These are phyloP conservation scores for Toxicodendron radicans DNA, from an alignment of 345 rosid genomes.

Conservation along the genomic window DNA sequence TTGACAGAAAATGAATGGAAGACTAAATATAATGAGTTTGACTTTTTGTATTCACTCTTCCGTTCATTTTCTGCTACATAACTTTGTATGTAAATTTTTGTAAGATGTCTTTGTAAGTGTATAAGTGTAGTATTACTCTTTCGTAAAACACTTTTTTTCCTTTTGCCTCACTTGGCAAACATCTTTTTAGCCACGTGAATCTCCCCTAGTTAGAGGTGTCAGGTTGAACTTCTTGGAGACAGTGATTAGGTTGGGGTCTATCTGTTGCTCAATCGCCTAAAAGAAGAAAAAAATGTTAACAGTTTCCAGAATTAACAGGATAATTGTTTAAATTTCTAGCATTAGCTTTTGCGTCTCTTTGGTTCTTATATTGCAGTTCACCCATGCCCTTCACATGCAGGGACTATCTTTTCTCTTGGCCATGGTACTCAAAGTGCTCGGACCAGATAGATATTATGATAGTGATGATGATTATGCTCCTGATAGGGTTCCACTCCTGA, in stretches of 20 bases:
- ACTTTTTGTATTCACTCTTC: no score
- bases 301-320: background rate
- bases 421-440: constrained; percentile 69
- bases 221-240: background rate
- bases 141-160: background rate
- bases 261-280: background rate
- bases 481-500: constrained; percentile 66
- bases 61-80: no score
- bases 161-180: constrained; percentile 3
- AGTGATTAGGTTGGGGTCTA: background rate
- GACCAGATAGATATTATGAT: constrained; percentile 69
- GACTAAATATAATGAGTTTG: no score
- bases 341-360: background rate
- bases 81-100: no score
- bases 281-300: background rate
- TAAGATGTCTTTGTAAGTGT: no score
- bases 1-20: no score
- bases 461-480: constrained; percentile 70
- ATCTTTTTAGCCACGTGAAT: background rate
- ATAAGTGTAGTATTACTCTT: no score
- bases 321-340: background rate
- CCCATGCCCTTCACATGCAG: constrained; percentile 33
- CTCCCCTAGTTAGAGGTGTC: background rate
- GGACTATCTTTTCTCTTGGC: constrained; percentile 63
- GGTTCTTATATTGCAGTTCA: constrained; percentile 12